Evolutionary conservation across 257 asterid genomes (phyloP).

Genomic region (Hygrophila difformis): DNA sequence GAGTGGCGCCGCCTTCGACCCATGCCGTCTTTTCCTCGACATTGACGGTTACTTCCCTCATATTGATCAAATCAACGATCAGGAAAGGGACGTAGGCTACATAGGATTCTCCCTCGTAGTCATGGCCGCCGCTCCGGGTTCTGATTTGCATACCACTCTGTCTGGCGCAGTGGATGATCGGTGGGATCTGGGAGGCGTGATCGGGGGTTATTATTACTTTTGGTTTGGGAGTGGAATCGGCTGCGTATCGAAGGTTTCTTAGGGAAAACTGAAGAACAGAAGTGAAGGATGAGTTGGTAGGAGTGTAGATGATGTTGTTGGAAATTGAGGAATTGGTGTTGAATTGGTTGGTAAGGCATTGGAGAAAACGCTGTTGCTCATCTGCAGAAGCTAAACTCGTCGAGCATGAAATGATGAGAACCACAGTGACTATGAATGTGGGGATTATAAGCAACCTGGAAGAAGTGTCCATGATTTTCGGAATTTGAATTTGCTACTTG

Average conservation of each 20-base stretch:
- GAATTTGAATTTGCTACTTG: too few species aligned
- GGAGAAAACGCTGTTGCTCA: too few species aligned
- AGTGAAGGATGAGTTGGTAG: slow-evolving; percentile 11
- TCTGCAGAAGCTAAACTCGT: too few species aligned
- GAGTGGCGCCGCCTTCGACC: slow-evolving; percentile 26
- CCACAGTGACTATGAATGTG: too few species aligned
- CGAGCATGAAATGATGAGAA: too few species aligned
- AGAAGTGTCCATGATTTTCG: too few species aligned
- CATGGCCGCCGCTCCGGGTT: slow-evolving; percentile 35
- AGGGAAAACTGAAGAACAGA: slow-evolving; percentile 17
- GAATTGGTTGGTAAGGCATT: slow-evolving; percentile 11
- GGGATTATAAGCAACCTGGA: too few species aligned
- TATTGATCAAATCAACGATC: slow-evolving; percentile 27
- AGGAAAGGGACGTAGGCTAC: slow-evolving; percentile 14
- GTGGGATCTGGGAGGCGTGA: slow-evolving; percentile 24
- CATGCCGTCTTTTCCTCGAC: slow-evolving; percentile 21
- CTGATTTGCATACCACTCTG: slow-evolving; percentile 19
- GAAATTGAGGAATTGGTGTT: slow-evolving; percentile 5
- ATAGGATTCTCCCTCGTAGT: slow-evolving; percentile 28
- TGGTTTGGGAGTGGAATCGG: slow-evolving; percentile 16
- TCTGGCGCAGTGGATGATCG: slow-evolving; percentile 20
- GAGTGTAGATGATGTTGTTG: slow-evolving; percentile 9
- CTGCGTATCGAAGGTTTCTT: slow-evolving; percentile 19
- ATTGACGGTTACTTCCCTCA: slow-evolving; percentile 16
- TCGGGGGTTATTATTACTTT: slow-evolving; percentile 22